Evolutionary conservation across 78 protist genomes (phyloP), one percentile per base, ranked within the genome.

Genomic region (slime mould (Dictyostelium discoideum)): DNA sequence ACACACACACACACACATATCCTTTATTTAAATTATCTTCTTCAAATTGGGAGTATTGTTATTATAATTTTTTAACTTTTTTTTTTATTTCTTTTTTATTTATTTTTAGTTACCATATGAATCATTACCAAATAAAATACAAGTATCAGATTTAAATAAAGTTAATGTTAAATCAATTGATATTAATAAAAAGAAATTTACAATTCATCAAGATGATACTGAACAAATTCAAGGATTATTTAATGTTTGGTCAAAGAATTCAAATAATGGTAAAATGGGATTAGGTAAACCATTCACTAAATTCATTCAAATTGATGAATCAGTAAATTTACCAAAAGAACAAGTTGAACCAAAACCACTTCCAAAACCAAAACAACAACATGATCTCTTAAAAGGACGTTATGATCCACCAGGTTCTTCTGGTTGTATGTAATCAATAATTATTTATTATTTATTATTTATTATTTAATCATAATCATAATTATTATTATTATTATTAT

Each of bases 371-470:
- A 44, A 57, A 18, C 93, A 78, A 65, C 87, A 79, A 40, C 73
- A 60, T 14, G 63, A 46, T 10, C 26, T 44, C 16, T 65, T 88
- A 32, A 79, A 78, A 24, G 93, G 93, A 63, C 8, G 20, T 24
- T 88, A 54, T 29, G 50, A 67, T 44, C 93, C 93, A 79, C 93
- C 93, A 18, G 93, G 93, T 88, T 87, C 93, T 11, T 54, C 93
- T 77, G 84, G 80, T 74, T 54, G 93, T 87, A 87, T 78, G 92
- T 86, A 39, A 14, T 73, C 40, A 67, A 67, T 54, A 10, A 54
- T 16, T 5, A 6, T 65, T 65, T 65, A 67, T 20, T 9, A 67
- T 10, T 24, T n/a, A 54, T 16, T 5, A 6, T 65, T 65, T 65
- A 67, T 20, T 9, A 67, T 10, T 26, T 72, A 24, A 39, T 37